Conservation (phyloP, 1,139 yeast species). For the Nakaseomyces uthaithaninus region DNA sequence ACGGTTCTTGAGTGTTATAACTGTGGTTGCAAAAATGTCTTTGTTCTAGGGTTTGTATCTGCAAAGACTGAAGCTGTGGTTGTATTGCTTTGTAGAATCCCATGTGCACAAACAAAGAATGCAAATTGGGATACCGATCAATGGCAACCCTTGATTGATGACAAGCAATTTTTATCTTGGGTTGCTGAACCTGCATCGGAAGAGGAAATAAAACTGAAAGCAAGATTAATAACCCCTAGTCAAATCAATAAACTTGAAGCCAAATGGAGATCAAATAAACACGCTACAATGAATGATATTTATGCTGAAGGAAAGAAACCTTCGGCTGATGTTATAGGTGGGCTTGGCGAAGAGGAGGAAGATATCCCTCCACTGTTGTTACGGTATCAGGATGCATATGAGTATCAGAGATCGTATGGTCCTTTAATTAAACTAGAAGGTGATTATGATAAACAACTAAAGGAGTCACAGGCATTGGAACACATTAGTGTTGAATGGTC, state of each 20-base stretch:
- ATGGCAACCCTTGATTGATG: constrained; percentile 84
- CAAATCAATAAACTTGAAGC: constrained; percentile 72
- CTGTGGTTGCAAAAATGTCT: constrained; percentile 78
- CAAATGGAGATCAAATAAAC: constrained; percentile 67
- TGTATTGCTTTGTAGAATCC: constrained; percentile 78
- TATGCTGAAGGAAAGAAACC: constrained; percentile 5
- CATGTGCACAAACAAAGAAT: constrained; percentile 75
- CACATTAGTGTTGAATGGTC: constrained; percentile 74
- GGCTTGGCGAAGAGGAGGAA: constrained; percentile 38
- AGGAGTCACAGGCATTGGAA: constrained; percentile 73
- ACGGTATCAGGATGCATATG: constrained; percentile 76
- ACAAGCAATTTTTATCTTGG: constrained; percentile 75
- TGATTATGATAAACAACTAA: constrained; percentile 63
- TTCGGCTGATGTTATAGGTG: constrained; percentile 39
- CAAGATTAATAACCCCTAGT: constrained; percentile 49
- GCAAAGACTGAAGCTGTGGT: constrained; percentile 85
- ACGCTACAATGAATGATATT: constrained; percentile 41
- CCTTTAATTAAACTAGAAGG: constrained; percentile 79
- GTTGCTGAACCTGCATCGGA: constrained; percentile 63
- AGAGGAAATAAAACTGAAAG: constrained; percentile 45
- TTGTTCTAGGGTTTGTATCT: constrained; percentile 76
- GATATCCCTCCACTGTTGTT: constrained; percentile 63
- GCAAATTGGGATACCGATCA: constrained; percentile 78
- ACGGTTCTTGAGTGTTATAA: constrained; percentile 82
- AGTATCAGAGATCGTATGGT: constrained; percentile 78